Percentiles rank a stretch among this genome's conserved stretches.
Conservation (phyloP, 805 yeast species). For the Candida vartiovaarae region DNA sequence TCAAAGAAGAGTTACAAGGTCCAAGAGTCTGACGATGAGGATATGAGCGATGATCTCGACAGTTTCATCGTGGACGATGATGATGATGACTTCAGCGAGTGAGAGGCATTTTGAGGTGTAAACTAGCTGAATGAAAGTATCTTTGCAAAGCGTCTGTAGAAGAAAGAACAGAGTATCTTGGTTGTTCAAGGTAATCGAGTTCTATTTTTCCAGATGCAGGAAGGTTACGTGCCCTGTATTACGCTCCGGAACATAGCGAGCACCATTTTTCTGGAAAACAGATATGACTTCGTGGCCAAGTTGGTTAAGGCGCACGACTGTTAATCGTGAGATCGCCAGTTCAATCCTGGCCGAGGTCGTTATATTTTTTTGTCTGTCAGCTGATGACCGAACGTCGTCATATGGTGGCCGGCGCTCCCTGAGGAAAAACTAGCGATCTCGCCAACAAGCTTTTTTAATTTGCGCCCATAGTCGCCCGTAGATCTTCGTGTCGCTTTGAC, state of each 20-base stretch:
- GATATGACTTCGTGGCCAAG: constrained; percentile 16
- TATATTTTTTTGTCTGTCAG: too few species aligned
- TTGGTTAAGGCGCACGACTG: constrained; percentile 33
- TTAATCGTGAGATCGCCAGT: too few species aligned
- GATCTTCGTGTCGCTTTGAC: too few species aligned
- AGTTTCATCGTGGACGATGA: constrained; percentile 7
- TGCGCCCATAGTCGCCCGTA: background rate
- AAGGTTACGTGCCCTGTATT: too few species aligned
- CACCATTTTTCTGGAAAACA: background rate
- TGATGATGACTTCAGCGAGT: constrained; percentile 14
- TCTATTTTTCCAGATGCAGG: too few species aligned
- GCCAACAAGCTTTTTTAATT: too few species aligned
- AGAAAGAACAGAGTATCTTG: too few species aligned
- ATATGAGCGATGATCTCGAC: constrained; percentile 2
- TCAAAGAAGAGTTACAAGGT: constrained; percentile 10
- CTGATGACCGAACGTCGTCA: too few species aligned
- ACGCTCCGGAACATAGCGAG: background rate
- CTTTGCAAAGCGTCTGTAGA: too few species aligned
- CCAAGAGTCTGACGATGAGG: constrained; percentile 8
- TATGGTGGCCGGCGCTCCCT: too few species aligned
- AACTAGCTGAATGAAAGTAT: background rate
- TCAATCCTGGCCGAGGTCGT: constrained; percentile 30
- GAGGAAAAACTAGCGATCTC: too few species aligned
- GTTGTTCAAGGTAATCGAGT: too few species aligned
- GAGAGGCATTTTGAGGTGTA: background rate